Evolutionary conservation across 1,284 basidiomycete species (phyloP).

Genomic region (Heterobasidion occidentale): DNA sequence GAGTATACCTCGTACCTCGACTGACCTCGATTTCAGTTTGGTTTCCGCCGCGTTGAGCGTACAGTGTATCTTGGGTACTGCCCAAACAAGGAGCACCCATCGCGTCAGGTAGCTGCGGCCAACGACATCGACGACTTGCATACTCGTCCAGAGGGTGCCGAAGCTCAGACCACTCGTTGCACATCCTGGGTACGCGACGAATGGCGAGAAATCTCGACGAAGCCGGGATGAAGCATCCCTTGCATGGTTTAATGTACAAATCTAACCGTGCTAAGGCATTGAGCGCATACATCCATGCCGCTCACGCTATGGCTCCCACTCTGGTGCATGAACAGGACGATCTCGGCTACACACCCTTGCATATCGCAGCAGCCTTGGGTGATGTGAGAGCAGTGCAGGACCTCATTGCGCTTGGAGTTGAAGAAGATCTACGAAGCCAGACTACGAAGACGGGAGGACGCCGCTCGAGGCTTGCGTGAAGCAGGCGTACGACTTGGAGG

Average conservation of each 20-base stretch:
- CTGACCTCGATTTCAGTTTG: neutral
- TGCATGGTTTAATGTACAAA: neutral
- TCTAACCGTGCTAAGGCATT: neutral
- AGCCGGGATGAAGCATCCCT: neutral
- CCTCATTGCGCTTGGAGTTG: neutral
- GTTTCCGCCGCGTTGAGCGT: neutral
- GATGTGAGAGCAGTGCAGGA: neutral
- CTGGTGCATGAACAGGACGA: neutral
- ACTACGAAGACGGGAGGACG: neutral
- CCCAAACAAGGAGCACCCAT: neutral
- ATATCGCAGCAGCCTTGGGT: neutral
- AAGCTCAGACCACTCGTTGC: too few relatives aligned
- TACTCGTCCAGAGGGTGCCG: neutral
- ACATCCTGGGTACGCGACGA: too few relatives aligned
- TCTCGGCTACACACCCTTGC: neutral
- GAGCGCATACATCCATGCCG: neutral
- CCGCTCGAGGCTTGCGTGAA: neutral
- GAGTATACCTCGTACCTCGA: neutral
- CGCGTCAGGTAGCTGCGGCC: neutral
- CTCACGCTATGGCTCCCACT: neutral
- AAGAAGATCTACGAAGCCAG: neutral
- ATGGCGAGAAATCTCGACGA: too few relatives aligned
- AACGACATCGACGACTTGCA: neutral
- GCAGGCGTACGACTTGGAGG: neutral
- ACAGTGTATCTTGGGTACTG: neutral